Evolutionary conservation across 495 filamentous ascomycete species (phyloP).

Genomic region (Aspergillus leporis): DNA sequence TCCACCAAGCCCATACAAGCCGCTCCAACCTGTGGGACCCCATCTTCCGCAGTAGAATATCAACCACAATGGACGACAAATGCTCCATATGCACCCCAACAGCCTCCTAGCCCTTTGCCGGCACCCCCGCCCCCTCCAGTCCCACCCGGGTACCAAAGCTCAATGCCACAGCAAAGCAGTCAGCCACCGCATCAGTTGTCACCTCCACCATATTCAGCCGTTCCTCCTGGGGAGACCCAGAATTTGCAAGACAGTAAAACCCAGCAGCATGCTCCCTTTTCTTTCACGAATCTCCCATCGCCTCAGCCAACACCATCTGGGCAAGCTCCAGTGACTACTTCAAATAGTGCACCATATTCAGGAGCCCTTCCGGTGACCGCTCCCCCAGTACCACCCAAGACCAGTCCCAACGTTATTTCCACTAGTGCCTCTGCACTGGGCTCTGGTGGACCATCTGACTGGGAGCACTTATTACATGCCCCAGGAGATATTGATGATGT

Average conservation of each 20-base stretch:
- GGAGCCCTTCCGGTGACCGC: constrained; percentile 15
- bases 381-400: constrained; percentile 27
- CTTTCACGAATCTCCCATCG: background rate
- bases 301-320: constrained; percentile 22
- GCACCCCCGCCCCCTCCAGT: constrained; percentile 42
- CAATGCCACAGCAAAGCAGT: constrained; percentile 21
- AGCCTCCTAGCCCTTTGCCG: constrained; percentile 15
- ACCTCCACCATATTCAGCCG: constrained; percentile 14
- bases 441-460: constrained; percentile 57
- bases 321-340: constrained; percentile 22
- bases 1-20: constrained; percentile 17
- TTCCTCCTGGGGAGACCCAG: constrained; percentile 9
- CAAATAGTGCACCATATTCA: constrained; percentile 22
- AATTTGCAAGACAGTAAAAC: constrained; percentile 7
- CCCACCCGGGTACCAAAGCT: constrained; percentile 35
- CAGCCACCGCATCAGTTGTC: constrained; percentile 27
- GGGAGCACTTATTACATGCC: constrained; percentile 54
- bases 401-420: constrained; percentile 18
- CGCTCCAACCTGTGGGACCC: constrained; percentile 17
- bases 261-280: background rate
- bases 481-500: constrained; percentile 37
- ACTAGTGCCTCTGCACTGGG: constrained; percentile 49
- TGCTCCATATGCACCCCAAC: constrained; percentile 28
- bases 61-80: constrained; percentile 26
- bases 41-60: constrained; percentile 17